These are phyloP conservation scores for Rhododendron mucronatum DNA, from an alignment of 148 eudicot genomes.

Conservation along the genomic window DNA sequence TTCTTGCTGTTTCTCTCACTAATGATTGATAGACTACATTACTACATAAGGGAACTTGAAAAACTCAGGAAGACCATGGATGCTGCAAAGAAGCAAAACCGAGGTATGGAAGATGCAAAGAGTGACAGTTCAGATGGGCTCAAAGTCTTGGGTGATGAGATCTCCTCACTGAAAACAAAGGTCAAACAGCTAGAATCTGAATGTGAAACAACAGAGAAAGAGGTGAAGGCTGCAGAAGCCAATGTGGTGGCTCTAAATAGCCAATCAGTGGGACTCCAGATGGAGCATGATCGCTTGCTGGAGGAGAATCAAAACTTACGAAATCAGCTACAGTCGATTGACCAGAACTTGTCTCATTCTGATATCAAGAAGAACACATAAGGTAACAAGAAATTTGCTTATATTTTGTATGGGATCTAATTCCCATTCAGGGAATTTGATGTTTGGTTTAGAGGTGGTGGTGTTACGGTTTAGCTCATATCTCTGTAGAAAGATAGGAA, in stretches of 20 bases:
- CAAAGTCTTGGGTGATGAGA: constrained; percentile 26
- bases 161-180: constrained; percentile 20
- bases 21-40: constrained; percentile 41
- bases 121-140: constrained; percentile 14
- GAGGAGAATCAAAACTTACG: constrained; percentile 34
- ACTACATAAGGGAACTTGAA: constrained; percentile 49
- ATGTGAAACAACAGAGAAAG: constrained; percentile 17
- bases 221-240: constrained; percentile 29
- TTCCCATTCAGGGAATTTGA: neutral
- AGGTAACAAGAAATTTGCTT: neutral
- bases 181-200: constrained; percentile 30
- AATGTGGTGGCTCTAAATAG: constrained; percentile 21
- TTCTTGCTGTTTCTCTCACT: constrained; percentile 38
- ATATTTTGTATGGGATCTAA: too few species aligned
- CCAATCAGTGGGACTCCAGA: constrained; percentile 24
- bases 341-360: constrained; percentile 16
- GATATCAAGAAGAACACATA: constrained; percentile 17
- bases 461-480: neutral
- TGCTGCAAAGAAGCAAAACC: constrained; percentile 31
- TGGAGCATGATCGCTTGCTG: constrained; percentile 24
- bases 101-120: constrained; percentile 24
- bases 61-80: constrained; percentile 33
- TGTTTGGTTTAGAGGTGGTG: neutral
- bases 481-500: neutral
- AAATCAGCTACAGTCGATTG: constrained; percentile 21